phyloP scores from a whole-genome alignment of 1,284 basidiomycete species.

The Cutaneotrichosporon sp. region DNA sequence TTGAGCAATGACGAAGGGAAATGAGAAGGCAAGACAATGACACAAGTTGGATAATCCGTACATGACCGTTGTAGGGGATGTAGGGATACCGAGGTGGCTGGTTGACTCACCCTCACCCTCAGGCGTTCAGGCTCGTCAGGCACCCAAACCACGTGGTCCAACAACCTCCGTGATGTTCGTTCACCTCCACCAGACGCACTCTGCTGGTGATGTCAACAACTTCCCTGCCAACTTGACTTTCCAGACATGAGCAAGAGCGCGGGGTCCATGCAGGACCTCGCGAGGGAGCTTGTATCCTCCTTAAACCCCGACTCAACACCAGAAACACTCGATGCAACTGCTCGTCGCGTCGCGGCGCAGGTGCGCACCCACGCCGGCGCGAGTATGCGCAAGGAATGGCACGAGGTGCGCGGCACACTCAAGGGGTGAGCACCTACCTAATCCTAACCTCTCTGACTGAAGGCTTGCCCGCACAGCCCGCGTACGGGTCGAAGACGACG shows the following conservation, averaged over 20 bases:
- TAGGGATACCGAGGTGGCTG: slow-evolving; percentile 7
- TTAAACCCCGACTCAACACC: slow-evolving; percentile 19
- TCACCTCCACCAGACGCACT: not conserved
- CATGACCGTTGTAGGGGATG: slow-evolving; percentile 14
- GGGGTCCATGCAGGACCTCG: slow-evolving; percentile 18
- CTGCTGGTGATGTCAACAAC: not conserved
- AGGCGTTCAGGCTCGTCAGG: not conserved
- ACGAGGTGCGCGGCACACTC: slow-evolving; percentile 27
- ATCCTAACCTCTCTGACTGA: not conserved
- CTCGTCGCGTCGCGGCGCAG: slow-evolving; percentile 25
- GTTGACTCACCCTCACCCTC: slow-evolving; percentile 7
- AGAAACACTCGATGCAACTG: not conserved
- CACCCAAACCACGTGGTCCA: not conserved
- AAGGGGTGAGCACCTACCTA: slow-evolving; percentile 18
- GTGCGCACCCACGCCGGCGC: slow-evolving; percentile 29
- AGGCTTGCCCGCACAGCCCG: slow-evolving; percentile 30
- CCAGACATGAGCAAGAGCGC: slow-evolving; percentile 10
- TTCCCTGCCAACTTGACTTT: not conserved
- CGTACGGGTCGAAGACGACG: slow-evolving; percentile 37
- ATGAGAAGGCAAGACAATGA: not conserved
- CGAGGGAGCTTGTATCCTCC: slow-evolving; percentile 26
- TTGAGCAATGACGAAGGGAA: not conserved
- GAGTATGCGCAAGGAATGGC: slow-evolving; percentile 36
- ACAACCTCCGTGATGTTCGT: not conserved
- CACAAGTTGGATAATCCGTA: not conserved